A percentile compares a stretch with the other conserved stretches of the same genome.
Evolutionary conservation across 257 asterid species (phyloP).

Genomic region (Capsicum baccatum): DNA sequence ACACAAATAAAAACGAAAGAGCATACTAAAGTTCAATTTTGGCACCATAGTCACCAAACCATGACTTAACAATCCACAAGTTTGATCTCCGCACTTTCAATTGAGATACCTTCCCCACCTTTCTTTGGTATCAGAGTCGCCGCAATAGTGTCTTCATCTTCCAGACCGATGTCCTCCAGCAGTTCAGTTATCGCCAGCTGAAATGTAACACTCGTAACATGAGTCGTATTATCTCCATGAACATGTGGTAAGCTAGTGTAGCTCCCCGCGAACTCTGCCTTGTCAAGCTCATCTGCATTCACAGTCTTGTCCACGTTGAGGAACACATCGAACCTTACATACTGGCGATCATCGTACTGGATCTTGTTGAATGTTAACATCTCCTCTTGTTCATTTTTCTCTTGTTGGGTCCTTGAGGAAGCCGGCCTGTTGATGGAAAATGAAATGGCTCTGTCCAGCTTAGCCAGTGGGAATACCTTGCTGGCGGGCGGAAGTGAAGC

Average conservation of each 20-base stretch:
- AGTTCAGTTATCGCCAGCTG: background rate
- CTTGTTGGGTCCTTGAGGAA: background rate
- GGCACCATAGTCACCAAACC: no score
- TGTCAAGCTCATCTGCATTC: conserved; percentile 38
- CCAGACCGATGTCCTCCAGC: background rate
- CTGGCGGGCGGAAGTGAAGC: conserved; percentile 23
- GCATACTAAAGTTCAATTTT: no score
- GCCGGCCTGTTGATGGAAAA: conserved; percentile 42
- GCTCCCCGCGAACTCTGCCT: conserved; percentile 54
- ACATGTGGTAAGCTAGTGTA: conserved; percentile 59
- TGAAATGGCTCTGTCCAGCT: conserved; percentile 31
- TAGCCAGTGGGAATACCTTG: conserved; percentile 42
- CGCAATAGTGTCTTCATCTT: background rate
- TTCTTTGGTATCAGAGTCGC: background rate
- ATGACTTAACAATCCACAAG: background rate
- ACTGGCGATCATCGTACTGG: conserved; percentile 30
- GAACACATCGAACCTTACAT: conserved; percentile 55
- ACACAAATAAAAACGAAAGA: no score
- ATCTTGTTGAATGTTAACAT: conserved; percentile 41
- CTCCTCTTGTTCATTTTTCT: conserved; percentile 50
- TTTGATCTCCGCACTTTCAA: background rate
- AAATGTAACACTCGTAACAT: background rate
- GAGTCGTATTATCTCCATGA: background rate
- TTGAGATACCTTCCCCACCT: background rate
- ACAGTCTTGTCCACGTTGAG: conserved; percentile 58